phyloP scores from a whole-genome alignment of 441 rosid species.

The Gossypium schwendimanii region DNA sequence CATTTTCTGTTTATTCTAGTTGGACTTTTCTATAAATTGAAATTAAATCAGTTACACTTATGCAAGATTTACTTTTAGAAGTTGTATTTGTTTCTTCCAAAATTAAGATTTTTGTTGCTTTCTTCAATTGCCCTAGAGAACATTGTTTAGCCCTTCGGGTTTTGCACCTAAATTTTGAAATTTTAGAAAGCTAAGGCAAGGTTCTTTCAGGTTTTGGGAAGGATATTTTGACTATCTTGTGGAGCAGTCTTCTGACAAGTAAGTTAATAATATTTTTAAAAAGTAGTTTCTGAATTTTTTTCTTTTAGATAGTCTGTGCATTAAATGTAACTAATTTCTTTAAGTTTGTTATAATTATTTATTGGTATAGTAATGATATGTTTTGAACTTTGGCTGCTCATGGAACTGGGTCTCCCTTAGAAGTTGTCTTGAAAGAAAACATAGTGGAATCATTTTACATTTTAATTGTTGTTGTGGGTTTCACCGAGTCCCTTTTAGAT shows the following conservation, averaged over 20 bases:
- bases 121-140: neutral
- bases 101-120: neutral
- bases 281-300: slow-evolving; percentile 9
- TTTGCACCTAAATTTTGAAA: neutral
- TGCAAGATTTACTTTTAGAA: neutral
- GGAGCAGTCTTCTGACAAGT: slow-evolving; percentile 83
- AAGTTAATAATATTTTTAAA: slow-evolving; percentile 25
- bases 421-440: neutral
- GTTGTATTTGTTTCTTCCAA: neutral
- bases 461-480: neutral
- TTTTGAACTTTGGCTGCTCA: slow-evolving; percentile 5
- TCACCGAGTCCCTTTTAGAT: neutral
- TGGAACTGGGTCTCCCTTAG: neutral
- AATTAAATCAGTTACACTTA: slow-evolving; percentile 4
- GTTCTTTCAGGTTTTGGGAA: slow-evolving; percentile 87
- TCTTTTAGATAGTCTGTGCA: neutral
- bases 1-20: neutral
- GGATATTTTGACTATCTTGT: slow-evolving; percentile 88
- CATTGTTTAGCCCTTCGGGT: neutral
- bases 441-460: neutral
- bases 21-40: neutral
- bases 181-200: slow-evolving; percentile 2
- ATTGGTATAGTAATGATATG: neutral
- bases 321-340: neutral
- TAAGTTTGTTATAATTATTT: neutral